These are phyloP conservation scores for Scleroderma citrinum DNA, from an alignment of 768 basidiomycete genomes.

Conservation along the genomic window DNA sequence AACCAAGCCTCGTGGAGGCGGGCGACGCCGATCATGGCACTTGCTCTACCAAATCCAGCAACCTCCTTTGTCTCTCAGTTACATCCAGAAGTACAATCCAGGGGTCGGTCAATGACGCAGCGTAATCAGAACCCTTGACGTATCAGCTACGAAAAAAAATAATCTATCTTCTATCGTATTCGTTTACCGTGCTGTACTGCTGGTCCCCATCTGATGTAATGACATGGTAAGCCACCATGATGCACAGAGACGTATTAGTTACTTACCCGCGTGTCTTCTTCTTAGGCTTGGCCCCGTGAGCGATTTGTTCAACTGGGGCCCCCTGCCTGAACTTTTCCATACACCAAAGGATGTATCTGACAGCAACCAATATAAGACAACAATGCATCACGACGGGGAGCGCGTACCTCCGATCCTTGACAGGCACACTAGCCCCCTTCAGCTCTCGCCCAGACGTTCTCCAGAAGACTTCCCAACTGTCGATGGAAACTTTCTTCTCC, in stretches of 20 bases:
- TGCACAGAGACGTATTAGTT: not conserved
- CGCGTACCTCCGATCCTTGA: slow-evolving; percentile 66
- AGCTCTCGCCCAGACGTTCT: slow-evolving; percentile 67
- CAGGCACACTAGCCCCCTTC: slow-evolving; percentile 58
- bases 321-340: slow-evolving; percentile 73
- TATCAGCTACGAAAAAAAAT: too few species aligned
- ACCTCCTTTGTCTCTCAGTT: not conserved
- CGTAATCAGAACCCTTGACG: too few species aligned
- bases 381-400: not conserved
- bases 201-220: slow-evolving; percentile 57
- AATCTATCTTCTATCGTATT: slow-evolving; percentile 56
- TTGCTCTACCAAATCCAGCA: too few species aligned
- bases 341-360: slow-evolving; percentile 82
- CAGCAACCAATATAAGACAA: slow-evolving; percentile 2
- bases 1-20: not conserved
- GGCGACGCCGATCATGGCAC: not conserved
- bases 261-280: slow-evolving; percentile 79
- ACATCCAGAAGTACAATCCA: not conserved
- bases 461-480: slow-evolving; percentile 72
- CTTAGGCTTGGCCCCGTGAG: slow-evolving; percentile 59
- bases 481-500: slow-evolving; percentile 57
- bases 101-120: not conserved
- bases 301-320: slow-evolving; percentile 50
- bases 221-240: slow-evolving; percentile 1
- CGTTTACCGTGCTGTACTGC: slow-evolving; percentile 68